Evolutionary conservation across 768 basidiomycete genomes (phyloP).

Genomic region (Dioszegia hungarica): DNA sequence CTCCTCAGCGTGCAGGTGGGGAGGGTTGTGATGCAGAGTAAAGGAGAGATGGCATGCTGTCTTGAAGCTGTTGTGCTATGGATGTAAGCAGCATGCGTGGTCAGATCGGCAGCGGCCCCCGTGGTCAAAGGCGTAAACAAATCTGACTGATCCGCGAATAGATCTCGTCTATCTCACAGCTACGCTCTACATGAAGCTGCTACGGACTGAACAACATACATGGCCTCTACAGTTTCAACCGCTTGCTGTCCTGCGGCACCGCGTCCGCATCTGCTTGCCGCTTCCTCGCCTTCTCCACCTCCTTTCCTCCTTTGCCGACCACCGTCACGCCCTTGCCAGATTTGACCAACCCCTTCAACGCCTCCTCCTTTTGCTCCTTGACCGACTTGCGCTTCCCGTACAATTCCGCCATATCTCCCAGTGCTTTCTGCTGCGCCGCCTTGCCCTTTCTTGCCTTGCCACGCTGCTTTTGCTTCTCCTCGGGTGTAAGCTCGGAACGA

Average conservation of each 20-base stretch:
- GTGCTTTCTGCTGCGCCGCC: slow-evolving; percentile 64
- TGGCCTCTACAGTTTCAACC: slow-evolving; percentile 32
- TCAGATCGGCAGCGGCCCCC: no score
- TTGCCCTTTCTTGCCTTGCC: slow-evolving; percentile 51
- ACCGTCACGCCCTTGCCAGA: slow-evolving; percentile 53
- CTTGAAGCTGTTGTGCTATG: no score
- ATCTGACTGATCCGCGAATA: no score
- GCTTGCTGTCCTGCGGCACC: slow-evolving; percentile 30
- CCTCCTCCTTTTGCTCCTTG: slow-evolving; percentile 80
- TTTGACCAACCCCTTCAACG: slow-evolving; percentile 76
- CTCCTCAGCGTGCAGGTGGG: background rate
- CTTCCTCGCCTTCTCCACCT: slow-evolving; percentile 24
- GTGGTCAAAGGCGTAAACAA: slow-evolving; percentile 6
- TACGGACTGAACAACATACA: no score
- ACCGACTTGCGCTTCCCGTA: slow-evolving; percentile 48
- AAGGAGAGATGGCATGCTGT: background rate
- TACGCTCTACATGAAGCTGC: no score
- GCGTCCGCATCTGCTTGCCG: slow-evolving; percentile 12
- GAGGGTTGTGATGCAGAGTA: background rate
- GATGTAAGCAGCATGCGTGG: no score
- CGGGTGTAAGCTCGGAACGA: slow-evolving; percentile 75
- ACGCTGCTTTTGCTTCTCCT: slow-evolving; percentile 68
- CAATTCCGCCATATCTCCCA: slow-evolving; percentile 65
- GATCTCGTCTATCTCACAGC: no score
- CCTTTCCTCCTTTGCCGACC: slow-evolving; percentile 43